These are phyloP conservation scores for Monosporozyma aerobia DNA, from an alignment of 805 yeast genomes.

Conservation along the genomic window DNA sequence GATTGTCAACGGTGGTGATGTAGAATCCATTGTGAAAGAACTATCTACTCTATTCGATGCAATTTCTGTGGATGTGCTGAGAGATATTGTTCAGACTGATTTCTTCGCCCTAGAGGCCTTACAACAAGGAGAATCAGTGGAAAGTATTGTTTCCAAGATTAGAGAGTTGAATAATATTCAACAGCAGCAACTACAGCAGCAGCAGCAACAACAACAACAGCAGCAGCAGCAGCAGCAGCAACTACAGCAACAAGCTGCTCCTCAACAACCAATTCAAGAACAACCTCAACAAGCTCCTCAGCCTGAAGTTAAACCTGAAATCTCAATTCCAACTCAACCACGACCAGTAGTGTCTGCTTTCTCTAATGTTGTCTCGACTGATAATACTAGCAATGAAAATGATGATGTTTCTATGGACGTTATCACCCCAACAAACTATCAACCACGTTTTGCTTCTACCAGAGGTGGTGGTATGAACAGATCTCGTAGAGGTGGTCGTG, in stretches of 20 bases:
- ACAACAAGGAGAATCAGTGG: conserved; percentile 28
- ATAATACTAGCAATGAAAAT: conserved; percentile 7
- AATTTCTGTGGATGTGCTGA: conserved; percentile 51
- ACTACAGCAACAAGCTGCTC: conserved; percentile 9
- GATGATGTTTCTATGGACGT: conserved; percentile 8
- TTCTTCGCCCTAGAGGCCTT: conserved; percentile 46
- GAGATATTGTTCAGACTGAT: conserved; percentile 46
- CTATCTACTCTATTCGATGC: conserved; percentile 53
- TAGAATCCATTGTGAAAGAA: conserved; percentile 52
- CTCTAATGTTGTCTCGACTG: conserved; percentile 19
- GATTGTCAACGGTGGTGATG: conserved; percentile 57
- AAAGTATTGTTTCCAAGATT: conserved; percentile 25
- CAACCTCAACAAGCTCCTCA: conserved; percentile 12
- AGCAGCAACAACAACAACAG: conserved; percentile 10
- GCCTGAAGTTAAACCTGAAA: conserved; percentile 6
- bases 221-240: conserved; percentile 10
- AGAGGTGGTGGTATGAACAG: conserved; percentile 1
- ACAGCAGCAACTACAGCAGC: conserved; percentile 5
- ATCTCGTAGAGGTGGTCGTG: conserved; percentile 7
- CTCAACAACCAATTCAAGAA: conserved; percentile 6
- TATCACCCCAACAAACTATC: conserved; percentile 10
- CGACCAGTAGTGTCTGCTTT: conserved; percentile 23
- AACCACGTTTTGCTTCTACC: conserved; percentile 12
- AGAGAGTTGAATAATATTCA: conserved; percentile 14
- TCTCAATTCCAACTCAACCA: conserved; percentile 8